phyloP scores from a whole-genome alignment of 495 filamentous ascomycete genomes.

The Lophiotrema nucula region DNA sequence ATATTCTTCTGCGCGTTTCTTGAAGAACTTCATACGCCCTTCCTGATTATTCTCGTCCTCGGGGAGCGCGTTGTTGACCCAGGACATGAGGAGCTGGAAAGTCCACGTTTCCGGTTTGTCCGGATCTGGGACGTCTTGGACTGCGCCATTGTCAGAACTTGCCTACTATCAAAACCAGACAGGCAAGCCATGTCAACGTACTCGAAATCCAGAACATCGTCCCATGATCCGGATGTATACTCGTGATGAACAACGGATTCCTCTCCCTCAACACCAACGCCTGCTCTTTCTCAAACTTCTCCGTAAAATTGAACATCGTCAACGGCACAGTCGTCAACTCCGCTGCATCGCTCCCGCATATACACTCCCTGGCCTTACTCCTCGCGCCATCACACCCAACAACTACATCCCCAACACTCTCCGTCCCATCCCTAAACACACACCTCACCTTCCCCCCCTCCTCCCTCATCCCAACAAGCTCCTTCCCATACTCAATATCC shows the following conservation, averaged over 20 bases:
- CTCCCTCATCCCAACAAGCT: not conserved
- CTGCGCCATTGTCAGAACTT: conserved; percentile 2
- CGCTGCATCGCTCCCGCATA: not conserved
- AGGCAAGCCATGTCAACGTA: conserved; percentile 1
- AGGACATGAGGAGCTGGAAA: conserved; percentile 34
- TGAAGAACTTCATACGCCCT: conserved; percentile 28
- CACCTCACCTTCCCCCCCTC: not conserved
- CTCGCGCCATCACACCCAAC: conserved; percentile 3
- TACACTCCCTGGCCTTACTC: not conserved
- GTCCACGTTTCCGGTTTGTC: conserved; percentile 48
- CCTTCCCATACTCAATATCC: conserved; percentile 21
- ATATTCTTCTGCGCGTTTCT: conserved; percentile 5
- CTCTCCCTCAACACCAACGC: not conserved
- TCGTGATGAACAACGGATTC: conserved; percentile 5
- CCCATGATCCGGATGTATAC: conserved; percentile 11
- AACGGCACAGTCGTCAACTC: not conserved
- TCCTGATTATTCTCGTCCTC: conserved; percentile 24
- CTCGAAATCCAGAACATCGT: conserved; percentile 8
- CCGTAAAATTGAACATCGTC: conserved; percentile 1
- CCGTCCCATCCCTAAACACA: not conserved
- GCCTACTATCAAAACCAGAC: not conserved
- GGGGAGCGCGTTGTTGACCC: conserved; percentile 23
- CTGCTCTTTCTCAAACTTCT: not conserved
- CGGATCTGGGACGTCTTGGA: conserved; percentile 45
- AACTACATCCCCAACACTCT: not conserved